Base-by-base conservation (phyloP, 495 filamentous ascomycete genomes). In the Penicillium maclennaniae region DNA sequence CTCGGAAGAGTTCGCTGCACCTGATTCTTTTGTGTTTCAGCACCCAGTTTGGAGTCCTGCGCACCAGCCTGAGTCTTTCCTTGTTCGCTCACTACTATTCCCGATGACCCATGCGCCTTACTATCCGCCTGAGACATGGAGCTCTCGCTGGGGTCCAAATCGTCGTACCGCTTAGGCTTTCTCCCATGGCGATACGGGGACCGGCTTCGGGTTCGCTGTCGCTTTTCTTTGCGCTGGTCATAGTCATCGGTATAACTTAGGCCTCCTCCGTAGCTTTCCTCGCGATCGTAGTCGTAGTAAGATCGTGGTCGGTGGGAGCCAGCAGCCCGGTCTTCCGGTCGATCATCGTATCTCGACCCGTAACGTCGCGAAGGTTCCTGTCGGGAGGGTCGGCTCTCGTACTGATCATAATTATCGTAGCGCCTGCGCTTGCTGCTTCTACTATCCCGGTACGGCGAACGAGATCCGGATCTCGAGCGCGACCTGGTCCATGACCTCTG, bases 21-120 rank as follows among this genome's bases (percentile, higher is more conserved):
- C 75, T 83, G 77, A 71, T 73, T 75, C 71, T 79, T 75, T 78
- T 76, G 69, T 78, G 68, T 77, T 84, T 88, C 84, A 87, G 86
- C 79, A 72, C 84, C 69, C 63, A 73, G 72, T 77, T 75, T 84
- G 64, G 70, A 63, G 78, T 68, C 60, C 69, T 57, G 80, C 83
- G 77, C 73, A 71, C 70, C 68, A 71, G 74, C 69, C 69, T 74
- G 72, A 69, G 74, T 60, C 59, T 73, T 73, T 71, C 77, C 79
- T 77, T 80, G 74, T 75, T 86, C 83, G 81, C 79, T 86, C 83
- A 84, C 81, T 80, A 78, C 80, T 75, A 81, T 78, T 73, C 86
- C 77, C 69, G 69, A 75, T 65, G 74, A 57, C 54, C 60, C 71
- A 54, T 54, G 63, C 44, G 65, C 59, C 54, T 61, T 61, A 46